These are phyloP conservation scores for Saksenaea vasiformis DNA, from an alignment of 371 early-diverging fungal species.

Conservation along the genomic window DNA sequence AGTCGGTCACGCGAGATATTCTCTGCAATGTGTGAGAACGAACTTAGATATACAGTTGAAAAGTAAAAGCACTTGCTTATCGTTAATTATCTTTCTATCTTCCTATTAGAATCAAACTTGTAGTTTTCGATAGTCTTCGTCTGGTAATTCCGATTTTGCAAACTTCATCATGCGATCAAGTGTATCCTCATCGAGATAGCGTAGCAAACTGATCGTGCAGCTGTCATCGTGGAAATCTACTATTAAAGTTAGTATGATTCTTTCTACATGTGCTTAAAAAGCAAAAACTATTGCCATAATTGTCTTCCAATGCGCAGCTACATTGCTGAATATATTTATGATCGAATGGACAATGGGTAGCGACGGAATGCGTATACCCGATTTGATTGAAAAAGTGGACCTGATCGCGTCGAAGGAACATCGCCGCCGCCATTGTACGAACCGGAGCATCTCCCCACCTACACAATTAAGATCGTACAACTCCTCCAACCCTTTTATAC, in stretches of 20 bases:
- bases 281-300: constrained; percentile 24
- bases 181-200: constrained; percentile 20
- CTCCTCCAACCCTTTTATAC: background rate
- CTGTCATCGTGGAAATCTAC: constrained; percentile 34
- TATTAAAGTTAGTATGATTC: background rate
- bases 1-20: no score
- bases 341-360: constrained; percentile 42
- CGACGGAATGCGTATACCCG: constrained; percentile 73
- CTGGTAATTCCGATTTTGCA: background rate
- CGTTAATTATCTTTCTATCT: no score
- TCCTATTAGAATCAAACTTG: background rate
- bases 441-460: constrained; percentile 55
- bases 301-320: constrained; percentile 30
- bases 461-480: constrained; percentile 75
- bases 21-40: no score
- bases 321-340: constrained; percentile 24
- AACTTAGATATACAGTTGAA: no score
- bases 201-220: constrained; percentile 28
- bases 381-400: constrained; percentile 91
- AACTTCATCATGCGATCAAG: constrained; percentile 16
- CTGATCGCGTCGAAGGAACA: constrained; percentile 75
- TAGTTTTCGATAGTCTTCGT: background rate
- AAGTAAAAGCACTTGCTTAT: no score
- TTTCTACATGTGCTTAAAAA: background rate
- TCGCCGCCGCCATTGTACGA: constrained; percentile 87